phyloP scores from a whole-genome alignment of 345 rosid genomes.

The Adansonia digitata region DNA sequence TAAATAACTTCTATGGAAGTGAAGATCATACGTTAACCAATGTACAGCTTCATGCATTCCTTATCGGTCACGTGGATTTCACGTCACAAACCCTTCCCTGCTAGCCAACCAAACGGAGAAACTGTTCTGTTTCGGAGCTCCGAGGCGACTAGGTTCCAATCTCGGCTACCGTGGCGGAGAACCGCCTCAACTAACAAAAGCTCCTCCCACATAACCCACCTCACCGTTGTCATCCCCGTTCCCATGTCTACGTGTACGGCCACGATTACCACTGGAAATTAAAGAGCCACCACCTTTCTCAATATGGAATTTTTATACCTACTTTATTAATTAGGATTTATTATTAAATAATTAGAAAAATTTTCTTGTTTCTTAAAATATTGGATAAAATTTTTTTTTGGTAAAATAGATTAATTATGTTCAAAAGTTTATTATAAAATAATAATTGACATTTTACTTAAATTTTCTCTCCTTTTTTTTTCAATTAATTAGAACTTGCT shows the following conservation, averaged over 20 bases:
- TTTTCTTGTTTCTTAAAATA: background rate
- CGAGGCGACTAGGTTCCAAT: constrained; percentile 68
- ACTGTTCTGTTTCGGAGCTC: constrained; percentile 70
- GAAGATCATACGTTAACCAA: background rate
- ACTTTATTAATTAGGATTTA: background rate
- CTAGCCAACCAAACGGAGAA: constrained; percentile 28
- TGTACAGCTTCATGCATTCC: background rate
- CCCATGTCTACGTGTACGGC: constrained; percentile 22
- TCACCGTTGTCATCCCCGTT: constrained; percentile 28
- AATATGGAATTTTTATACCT: no score
- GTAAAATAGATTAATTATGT: no score
- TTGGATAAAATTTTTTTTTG: no score
- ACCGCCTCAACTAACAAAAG: constrained; percentile 81
- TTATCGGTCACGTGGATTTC: constrained; percentile 6
- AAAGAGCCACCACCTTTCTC: constrained; percentile 16
- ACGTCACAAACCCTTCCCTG: constrained; percentile 11
- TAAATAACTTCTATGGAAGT: background rate
- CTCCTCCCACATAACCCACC: constrained; percentile 96
- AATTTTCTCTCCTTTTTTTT: background rate
- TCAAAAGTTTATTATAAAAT: no score
- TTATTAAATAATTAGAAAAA: background rate
- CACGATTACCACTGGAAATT: background rate
- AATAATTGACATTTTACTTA: background rate
- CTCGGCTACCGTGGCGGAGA: constrained; percentile 75
- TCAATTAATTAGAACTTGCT: background rate